Base-by-base conservation (phyloP, 2,329 filamentous ascomycete genomes). In the Simplicillium aogashimaense region DNA sequence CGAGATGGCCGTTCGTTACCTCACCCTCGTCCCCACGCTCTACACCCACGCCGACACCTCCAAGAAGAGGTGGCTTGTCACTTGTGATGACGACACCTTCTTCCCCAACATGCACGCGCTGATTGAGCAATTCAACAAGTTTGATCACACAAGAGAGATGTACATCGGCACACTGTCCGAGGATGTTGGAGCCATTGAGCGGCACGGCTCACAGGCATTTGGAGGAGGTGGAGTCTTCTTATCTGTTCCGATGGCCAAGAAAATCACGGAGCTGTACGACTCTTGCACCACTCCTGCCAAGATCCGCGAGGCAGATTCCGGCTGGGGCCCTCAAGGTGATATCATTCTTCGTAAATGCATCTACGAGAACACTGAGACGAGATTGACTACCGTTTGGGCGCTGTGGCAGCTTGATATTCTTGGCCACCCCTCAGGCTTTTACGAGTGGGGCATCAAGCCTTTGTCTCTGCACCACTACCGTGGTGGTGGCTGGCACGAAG, bases 51-150 rank as follows among this genome's bases (percentile, higher is more conserved):
- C n/a, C n/a, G n/a, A n/a, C n/a, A n/a, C n/a, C n/a, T n/a, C n/a
- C n/a, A 53, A 53, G 25, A 74, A 69, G 55, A 76, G 73, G 47
- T 81, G 77, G 77, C 64, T 76, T 1, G 74, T 76, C 12, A 67
- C 74, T 12, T 79, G 77, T 52, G 76, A 81, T 47, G 77, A 81
- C 47, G 77, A 81, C 46, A 81, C 77, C 3, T 81, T 78, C 53
- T 81, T 81, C 61, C 68, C 72, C 5, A 77, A 69, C 42, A 75
- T 79, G 54, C 61, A 76, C 39, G 66, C 59, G 10, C 58, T 81
- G 11, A 61, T 70, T 3, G 60, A 72, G 30, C 69, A 64, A 36
- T 63, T 81, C 33, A 58, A 57, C n/a, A 56, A 63, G 4, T 75
- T 70, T 50, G 72, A 81, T 47, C 59, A 72, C 43, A 63, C 57